These are phyloP conservation scores for Akanthomyces dipterigenus DNA, from an alignment of 2,329 filamentous ascomycete genomes.

Conservation along the genomic window DNA sequence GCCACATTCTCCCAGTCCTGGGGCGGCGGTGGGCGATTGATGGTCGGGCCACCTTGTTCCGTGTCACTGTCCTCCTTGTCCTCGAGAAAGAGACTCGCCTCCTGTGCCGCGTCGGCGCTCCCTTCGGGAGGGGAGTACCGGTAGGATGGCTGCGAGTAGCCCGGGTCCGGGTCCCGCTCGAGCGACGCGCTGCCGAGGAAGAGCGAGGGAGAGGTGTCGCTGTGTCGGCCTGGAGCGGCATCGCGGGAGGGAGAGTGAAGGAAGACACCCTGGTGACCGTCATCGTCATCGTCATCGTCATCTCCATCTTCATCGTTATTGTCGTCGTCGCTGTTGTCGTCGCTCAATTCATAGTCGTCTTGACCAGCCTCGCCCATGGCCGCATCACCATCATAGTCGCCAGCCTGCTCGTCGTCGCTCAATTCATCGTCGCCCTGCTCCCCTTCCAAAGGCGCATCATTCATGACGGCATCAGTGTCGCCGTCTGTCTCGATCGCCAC, in stretches of 20 bases:
- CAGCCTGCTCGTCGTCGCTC: background rate
- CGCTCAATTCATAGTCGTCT: background rate
- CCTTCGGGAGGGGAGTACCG: background rate
- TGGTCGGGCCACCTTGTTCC: too few relatives aligned
- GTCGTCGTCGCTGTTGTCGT: background rate
- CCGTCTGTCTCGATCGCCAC: too few relatives aligned
- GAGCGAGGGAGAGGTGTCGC: background rate
- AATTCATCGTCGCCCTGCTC: background rate
- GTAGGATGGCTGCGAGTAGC: background rate
- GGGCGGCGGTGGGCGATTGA: too few relatives aligned
- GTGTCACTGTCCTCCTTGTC: background rate
- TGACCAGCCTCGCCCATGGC: background rate
- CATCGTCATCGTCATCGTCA: background rate
- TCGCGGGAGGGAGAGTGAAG: background rate
- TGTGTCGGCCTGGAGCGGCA: background rate
- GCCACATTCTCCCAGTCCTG: background rate
- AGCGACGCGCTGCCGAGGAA: background rate
- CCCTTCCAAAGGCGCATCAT: background rate
- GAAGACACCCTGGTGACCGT: background rate
- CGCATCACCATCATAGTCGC: background rate
- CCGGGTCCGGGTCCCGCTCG: background rate
- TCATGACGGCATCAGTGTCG: background rate
- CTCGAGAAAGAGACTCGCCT: background rate
- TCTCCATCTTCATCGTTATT: background rate
- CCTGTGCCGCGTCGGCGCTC: background rate